phyloP scores from a whole-genome alignment of 768 basidiomycete species.

The Grammothele lineata region DNA sequence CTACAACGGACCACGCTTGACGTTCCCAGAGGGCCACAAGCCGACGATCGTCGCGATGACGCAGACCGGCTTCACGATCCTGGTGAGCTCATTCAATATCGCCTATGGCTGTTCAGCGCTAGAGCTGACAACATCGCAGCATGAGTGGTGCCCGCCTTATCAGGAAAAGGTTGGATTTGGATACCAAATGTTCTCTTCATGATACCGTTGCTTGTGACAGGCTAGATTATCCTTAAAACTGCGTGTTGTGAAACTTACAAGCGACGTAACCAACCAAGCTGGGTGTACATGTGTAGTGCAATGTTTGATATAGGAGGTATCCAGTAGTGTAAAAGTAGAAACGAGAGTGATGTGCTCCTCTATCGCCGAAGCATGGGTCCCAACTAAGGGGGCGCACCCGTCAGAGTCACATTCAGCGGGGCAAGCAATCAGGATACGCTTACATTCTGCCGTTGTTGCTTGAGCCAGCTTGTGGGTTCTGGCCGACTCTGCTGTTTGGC shows the following conservation, averaged over 20 bases:
- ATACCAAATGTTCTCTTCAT: background rate
- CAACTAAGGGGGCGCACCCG: conserved; percentile 16
- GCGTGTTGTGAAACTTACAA: no score
- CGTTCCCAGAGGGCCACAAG: background rate
- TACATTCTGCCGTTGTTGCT: conserved; percentile 56
- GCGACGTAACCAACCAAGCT: no score
- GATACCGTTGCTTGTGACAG: background rate
- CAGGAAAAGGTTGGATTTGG: background rate
- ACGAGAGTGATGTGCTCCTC: background rate
- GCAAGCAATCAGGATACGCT: conserved; percentile 12
- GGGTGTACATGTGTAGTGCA: no score
- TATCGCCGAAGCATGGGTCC: conserved; percentile 27
- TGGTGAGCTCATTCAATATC: background rate
- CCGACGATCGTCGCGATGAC: background rate
- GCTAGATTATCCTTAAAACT: no score
- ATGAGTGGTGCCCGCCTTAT: conserved; percentile 1
- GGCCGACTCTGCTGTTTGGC: conserved; percentile 38
- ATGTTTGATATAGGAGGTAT: background rate
- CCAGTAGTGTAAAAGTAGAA: background rate
- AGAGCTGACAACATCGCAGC: background rate
- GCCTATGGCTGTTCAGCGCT: background rate
- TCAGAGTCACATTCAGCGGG: background rate
- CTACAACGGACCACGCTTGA: background rate
- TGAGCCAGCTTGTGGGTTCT: conserved; percentile 66
- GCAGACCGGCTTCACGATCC: background rate